Conservation (phyloP, 1,284 basidiomycete species). For the Ustilago vetiveriae region DNA sequence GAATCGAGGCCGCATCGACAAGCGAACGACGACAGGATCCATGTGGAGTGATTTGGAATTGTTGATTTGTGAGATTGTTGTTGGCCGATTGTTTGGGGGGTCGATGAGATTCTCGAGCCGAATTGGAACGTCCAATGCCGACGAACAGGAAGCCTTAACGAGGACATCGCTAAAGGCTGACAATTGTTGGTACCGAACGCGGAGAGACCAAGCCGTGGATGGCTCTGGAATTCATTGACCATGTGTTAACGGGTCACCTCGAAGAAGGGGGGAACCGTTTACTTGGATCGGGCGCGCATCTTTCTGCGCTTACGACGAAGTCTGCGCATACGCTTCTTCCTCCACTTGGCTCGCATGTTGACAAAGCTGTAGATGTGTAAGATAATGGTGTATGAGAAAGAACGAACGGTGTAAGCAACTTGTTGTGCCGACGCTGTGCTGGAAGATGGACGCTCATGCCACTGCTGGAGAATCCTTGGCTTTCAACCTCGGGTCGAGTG, state of each 20-base stretch:
- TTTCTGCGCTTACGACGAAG: conserved; percentile 66
- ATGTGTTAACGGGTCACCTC: conserved; percentile 25
- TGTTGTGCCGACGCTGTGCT: conserved; percentile 2
- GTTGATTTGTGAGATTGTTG: conserved; percentile 13
- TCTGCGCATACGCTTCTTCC: conserved; percentile 66
- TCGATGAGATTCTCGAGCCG: conserved; percentile 26
- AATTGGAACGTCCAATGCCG: conserved; percentile 6
- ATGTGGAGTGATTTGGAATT: conserved; percentile 8
- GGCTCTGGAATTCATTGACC: conserved; percentile 21
- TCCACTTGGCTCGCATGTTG: conserved; percentile 65
- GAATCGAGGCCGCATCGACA: conserved; percentile 33
- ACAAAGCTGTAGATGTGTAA: conserved; percentile 35
- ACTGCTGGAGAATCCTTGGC: conserved; percentile 12
- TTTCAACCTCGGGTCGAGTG: background rate
- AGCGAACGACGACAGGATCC: conserved; percentile 19
- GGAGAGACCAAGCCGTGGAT: conserved; percentile 14
- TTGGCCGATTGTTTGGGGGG: conserved; percentile 26
- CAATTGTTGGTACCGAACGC: conserved; percentile 13
- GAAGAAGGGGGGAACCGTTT: conserved; percentile 35
- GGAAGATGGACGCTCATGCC: too few species aligned
- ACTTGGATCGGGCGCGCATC: conserved; percentile 66
- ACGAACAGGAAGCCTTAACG: conserved; percentile 10
- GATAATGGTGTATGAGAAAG: background rate
- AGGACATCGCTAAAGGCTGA: conserved; percentile 36
- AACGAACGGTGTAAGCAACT: conserved; percentile 19